Percentiles rank a stretch among this genome's conserved stretches.
These are phyloP conservation scores for Nothophytophthora sp. DNA, from an alignment of 352 stramenopile species.

Conservation along the genomic window DNA sequence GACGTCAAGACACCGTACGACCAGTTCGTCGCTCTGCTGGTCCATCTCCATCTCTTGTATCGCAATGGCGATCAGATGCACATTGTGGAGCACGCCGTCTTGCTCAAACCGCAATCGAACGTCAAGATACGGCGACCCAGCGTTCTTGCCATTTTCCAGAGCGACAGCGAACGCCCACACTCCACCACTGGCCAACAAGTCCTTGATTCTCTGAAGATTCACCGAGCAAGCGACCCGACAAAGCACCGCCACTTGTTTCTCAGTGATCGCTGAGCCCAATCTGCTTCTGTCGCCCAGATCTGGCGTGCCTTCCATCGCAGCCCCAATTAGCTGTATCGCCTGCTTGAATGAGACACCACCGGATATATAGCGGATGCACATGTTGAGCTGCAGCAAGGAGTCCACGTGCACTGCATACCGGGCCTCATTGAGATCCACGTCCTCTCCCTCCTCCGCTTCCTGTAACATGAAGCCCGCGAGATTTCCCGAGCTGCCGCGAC, in stretches of 20 bases:
- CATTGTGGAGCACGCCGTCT: slow-evolving; percentile 11
- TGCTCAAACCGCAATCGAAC: slow-evolving; percentile 23
- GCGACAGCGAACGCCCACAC: slow-evolving; percentile 24
- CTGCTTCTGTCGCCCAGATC: neutral
- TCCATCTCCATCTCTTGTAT: slow-evolving; percentile 2
- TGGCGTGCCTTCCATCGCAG: slow-evolving; percentile 9
- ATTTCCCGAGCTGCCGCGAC: neutral
- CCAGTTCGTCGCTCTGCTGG: slow-evolving; percentile 13
- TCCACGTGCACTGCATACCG: slow-evolving; percentile 7
- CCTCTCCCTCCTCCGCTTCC: slow-evolving; percentile 3
- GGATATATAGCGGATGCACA: slow-evolving; percentile 11
- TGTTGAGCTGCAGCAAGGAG: slow-evolving; percentile 11
- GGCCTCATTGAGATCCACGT: slow-evolving; percentile 18
- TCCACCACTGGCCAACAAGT: slow-evolving; percentile 1
- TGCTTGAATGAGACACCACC: slow-evolving; percentile 21
- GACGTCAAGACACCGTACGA: slow-evolving; percentile 17
- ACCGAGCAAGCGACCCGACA: slow-evolving; percentile 17
- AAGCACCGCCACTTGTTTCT: slow-evolving; percentile 10
- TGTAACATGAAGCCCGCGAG: slow-evolving; percentile 10
- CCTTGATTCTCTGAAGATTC: slow-evolving; percentile 25
- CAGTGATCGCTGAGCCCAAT: neutral
- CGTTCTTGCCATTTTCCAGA: slow-evolving; percentile 9
- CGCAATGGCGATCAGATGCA: slow-evolving; percentile 22
- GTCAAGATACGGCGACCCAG: slow-evolving; percentile 22
- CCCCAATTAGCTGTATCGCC: slow-evolving; percentile 11